Conservation (phyloP, 2,329 filamentous ascomycete species). For the Myrmaecium sp. region DNA sequence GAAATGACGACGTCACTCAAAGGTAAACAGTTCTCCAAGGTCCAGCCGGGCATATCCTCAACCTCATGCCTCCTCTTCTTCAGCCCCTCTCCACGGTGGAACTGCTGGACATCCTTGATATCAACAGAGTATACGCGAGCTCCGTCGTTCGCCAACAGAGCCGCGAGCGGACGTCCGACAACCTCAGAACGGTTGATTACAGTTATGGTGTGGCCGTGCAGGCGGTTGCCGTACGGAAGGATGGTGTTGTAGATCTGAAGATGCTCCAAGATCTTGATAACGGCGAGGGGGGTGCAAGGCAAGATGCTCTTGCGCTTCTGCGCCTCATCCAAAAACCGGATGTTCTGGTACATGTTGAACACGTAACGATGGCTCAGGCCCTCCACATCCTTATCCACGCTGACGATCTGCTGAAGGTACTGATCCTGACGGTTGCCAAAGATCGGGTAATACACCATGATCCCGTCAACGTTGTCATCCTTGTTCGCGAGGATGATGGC, state of each 20-base stretch:
- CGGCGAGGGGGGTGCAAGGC: slow-evolving; percentile 86
- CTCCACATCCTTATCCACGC: slow-evolving; percentile 84
- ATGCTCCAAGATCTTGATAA: slow-evolving; percentile 94
- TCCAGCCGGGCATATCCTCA: slow-evolving; percentile 64
- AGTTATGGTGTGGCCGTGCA: slow-evolving; percentile 87
- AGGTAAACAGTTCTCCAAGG: slow-evolving; percentile 63
- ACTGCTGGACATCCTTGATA: slow-evolving; percentile 77
- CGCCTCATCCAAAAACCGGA: slow-evolving; percentile 74
- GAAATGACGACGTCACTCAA: slow-evolving; percentile 89
- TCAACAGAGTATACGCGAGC: slow-evolving; percentile 93
- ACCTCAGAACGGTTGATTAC: slow-evolving; percentile 95
- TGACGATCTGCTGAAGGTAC: slow-evolving; percentile 89
- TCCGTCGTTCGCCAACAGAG: slow-evolving; percentile 87
- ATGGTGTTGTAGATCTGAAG: slow-evolving; percentile 94
- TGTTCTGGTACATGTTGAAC: slow-evolving; percentile 99
- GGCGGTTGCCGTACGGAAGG: slow-evolving; percentile 75
- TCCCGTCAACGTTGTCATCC: slow-evolving; percentile 61
- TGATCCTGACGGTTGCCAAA: slow-evolving; percentile 82
- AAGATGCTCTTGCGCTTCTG: slow-evolving; percentile 79
- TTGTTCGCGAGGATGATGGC: slow-evolving; percentile 71
- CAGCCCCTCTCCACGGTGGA: slow-evolving; percentile 77
- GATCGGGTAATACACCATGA: slow-evolving; percentile 98
- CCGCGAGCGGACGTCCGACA: slow-evolving; percentile 81
- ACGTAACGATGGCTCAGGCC: slow-evolving; percentile 86
- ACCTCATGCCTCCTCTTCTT: slow-evolving; percentile 76